Evolutionary conservation across 2,329 filamentous ascomycete species (phyloP), one percentile per base, ranked within the genome.

Genomic region (Xylariaceae sp.): DNA sequence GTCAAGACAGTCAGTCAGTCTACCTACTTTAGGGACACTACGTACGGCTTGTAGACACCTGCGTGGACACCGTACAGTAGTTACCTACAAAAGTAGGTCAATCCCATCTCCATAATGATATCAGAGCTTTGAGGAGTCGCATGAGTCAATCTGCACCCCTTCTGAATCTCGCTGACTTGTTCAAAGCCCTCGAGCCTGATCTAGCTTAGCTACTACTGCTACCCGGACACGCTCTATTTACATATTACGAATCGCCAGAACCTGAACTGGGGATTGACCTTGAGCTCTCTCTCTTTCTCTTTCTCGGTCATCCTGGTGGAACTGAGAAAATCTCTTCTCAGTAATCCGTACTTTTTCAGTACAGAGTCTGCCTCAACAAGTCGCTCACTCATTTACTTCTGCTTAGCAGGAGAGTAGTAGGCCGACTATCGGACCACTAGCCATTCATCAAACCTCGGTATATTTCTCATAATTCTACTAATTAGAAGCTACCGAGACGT

Each of bases 31-130:
- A 30, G 23, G 23, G 23, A 30, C 23, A 30, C 23, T 30, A 30
- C 23, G 23, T 30, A 30, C 23, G 23, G 23, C 23, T 4, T 30
- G 23, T 30, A 30, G 23, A 30, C 5, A 30, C 23, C 23, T 1
- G 23, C 23, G 23, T 30, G 23, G 4, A 30, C 23, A 30, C 23
- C 23, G 23, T 30, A 30, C 23, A 30, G 2, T 30, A 30, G 23
- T 30, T 30, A 30, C 23, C 23, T 30, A 30, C 34, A 4, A 13
- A 23, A 18, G 10, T 35, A 51, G 30, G 49, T 50, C n/a, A 17
- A 23, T 35, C 44, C 56, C 56, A 53, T 58, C 47, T 50, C 49
- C 23, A 49, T 23, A 35, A 58, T 59, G 39, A 54, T 59, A 62
- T 57, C 57, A 59, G 57, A 44, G 57, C 51, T 55, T 54, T 15